Percentiles rank a stretch among this genome's conserved stretches.
These are phyloP conservation scores for Hygrocybe coccinea DNA, from an alignment of 768 basidiomycete genomes.

Conservation along the genomic window DNA sequence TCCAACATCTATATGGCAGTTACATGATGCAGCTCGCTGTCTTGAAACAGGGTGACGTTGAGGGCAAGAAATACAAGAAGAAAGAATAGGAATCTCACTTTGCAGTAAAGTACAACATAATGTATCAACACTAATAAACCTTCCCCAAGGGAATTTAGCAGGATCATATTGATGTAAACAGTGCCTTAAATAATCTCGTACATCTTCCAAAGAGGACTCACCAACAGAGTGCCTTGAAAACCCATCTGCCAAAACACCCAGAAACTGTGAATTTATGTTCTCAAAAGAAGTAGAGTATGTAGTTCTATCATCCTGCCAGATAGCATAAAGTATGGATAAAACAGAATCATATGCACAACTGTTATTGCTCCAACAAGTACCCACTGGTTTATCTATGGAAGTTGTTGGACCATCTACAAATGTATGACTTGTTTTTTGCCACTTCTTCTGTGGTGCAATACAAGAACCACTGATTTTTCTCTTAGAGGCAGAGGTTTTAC, in stretches of 20 bases:
- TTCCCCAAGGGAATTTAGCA: neutral
- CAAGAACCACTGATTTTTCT: neutral
- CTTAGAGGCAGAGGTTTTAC: neutral
- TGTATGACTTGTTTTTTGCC: neutral
- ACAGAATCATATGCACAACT: neutral
- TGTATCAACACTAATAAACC: neutral
- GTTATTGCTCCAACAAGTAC: neutral
- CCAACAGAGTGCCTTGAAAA: neutral
- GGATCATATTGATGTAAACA: neutral
- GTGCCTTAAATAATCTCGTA: neutral
- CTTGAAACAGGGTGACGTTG: neutral
- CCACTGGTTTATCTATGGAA: neutral
- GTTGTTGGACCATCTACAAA: neutral
- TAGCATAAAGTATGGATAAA: neutral
- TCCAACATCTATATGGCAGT: neutral
- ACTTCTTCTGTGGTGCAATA: neutral
- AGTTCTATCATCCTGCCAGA: neutral
- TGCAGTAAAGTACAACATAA: neutral
- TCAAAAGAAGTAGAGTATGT: neutral
- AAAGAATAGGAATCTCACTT: neutral
- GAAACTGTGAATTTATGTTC: neutral
- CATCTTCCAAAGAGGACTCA: neutral
- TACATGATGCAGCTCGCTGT: neutral
- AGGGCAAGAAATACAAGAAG: neutral
- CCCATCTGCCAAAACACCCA: neutral